Evolutionary conservation across 805 yeast species (phyloP), one percentile per base, ranked within the genome.

Genomic region (Kurtzmaniella fragi): DNA sequence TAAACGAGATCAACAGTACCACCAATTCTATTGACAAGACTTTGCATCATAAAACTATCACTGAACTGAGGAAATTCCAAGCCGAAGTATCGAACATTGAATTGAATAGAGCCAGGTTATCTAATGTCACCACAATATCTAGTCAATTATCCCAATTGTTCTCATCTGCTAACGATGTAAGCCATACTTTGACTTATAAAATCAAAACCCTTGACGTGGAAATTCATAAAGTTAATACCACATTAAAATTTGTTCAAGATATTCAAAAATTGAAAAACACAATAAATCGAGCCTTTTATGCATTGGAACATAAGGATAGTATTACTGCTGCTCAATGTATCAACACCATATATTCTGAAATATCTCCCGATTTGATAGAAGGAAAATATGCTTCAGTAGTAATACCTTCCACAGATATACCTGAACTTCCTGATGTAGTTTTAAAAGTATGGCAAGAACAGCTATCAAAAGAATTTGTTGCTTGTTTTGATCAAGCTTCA

Each of bases 361-460:
- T 91, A 29, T 86, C 95, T 0, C 48, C 58, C 1, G 71, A 68
- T 1, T 54, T 84, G 12, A 65, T 72, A 17, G 46, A 61, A 12
- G 90, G 95, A 14, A 67, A 75, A 39, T 89, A 83, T 58, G 91
- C 95, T 2, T 73, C 80, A 36, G 79, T 72, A 33, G 85, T 84
- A 51, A 91, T 91, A 13, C 99, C 99, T 0, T 80, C 95, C 0
- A 69, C 84, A 9, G 95, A 87, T 40, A 71, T 89, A 12, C 95
- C 96, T 0, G 95, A 87, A 37, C 64, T 75, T 38, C 98, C 99
- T 0, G 53, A 57, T 8, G 70, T 62, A 2, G 62, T 84, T 0
- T 50, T 93, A 1, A 54, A 63, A 1, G 64, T 65, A 11, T 85
- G 95, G 80, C 72, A 78, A 3, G 65, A 62, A 2, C 71, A 78